Evolutionary conservation across 495 filamentous ascomycete genomes (phyloP), one percentile per base, ranked within the genome.

Genomic region (Penicillium canescens): DNA sequence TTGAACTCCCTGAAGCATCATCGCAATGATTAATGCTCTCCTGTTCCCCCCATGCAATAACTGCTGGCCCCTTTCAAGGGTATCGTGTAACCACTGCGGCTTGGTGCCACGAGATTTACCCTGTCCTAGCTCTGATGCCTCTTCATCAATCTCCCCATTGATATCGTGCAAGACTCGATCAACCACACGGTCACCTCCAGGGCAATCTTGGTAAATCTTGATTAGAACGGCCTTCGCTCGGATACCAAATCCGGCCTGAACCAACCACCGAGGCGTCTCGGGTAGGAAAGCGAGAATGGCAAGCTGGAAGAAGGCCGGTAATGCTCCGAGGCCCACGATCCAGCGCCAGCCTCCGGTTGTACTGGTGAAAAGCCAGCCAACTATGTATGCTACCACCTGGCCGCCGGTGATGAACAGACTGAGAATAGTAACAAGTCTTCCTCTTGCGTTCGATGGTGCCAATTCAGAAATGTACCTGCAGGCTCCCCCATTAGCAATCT

Each of bases 261-360:
- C 84, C 41, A 96, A 77, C 90, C 90, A 96, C 20, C 92, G 78
- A 34, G 92, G 92, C 6, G 87, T 92, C 68, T 97, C 92, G 0
- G 92, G 91, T 78, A 96, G 81, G 37, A 81, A 63, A 3, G 82
- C 48, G 52, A 96, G 71, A 20, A 91, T 66, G 0, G 76, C 59
- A 34, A 82, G 80, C 66, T 96, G 92, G 7, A 90, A 50, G 3
- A 82, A 71, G 6, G 91, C 92, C 0, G 92, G 92, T 43, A 86
- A 47, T 23, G 87, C 90, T 3, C 92, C 92, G 9, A 97, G 71
- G 0, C 92, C 92, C 1, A 97, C 90, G 78, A 95, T 89, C 85
- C 88, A 95, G 50, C 92, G 75, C 92, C 92, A 97, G 18, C 87
- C 90, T 12, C 80, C 82, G 35, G 70, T 63, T 50, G 79, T 73